These are phyloP conservation scores for Fomes fomentarius DNA, from an alignment of 1,284 basidiomycete genomes.

Conservation along the genomic window DNA sequence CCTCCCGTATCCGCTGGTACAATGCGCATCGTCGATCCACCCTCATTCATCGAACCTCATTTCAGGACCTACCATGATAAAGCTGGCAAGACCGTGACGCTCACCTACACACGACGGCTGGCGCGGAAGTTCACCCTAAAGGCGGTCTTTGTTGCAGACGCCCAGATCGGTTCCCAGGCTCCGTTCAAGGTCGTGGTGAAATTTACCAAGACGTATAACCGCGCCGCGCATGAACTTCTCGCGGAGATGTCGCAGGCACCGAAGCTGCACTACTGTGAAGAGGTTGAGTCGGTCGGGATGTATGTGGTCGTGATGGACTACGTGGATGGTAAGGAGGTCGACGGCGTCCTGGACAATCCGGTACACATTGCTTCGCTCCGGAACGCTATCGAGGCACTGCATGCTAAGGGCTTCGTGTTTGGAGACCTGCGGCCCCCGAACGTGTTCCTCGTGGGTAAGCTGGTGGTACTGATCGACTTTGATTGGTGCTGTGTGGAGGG, in stretches of 20 bases:
- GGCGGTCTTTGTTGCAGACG: conserved; percentile 10
- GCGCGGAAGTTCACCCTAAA: background rate
- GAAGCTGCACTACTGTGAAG: conserved; percentile 10
- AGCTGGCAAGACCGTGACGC: background rate
- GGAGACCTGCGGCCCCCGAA: too few species aligned
- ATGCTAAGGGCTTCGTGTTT: too few species aligned
- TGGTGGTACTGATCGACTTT: too few species aligned
- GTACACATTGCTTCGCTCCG: too few species aligned
- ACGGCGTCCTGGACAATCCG: too few species aligned
- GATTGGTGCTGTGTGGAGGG: too few species aligned
- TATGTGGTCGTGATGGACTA: conserved; percentile 29
- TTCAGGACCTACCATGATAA: conserved; percentile 2
- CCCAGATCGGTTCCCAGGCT: background rate
- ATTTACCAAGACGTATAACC: conserved; percentile 16
- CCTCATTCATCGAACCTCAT: conserved; percentile 10
- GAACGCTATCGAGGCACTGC: too few species aligned
- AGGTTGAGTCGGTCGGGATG: conserved; percentile 14
- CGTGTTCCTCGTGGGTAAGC: too few species aligned
- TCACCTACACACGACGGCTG: conserved; percentile 14
- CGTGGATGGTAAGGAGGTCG: conserved; percentile 4
- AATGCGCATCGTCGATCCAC: too few species aligned
- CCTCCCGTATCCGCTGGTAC: too few species aligned
- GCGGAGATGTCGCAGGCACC: conserved; percentile 11
- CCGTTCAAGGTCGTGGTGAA: conserved; percentile 17
- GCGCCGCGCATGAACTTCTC: conserved; percentile 14